Evolutionary conservation across 148 eudicot genomes (phyloP).

Genomic region (Amaranthus hypochondriacus): DNA sequence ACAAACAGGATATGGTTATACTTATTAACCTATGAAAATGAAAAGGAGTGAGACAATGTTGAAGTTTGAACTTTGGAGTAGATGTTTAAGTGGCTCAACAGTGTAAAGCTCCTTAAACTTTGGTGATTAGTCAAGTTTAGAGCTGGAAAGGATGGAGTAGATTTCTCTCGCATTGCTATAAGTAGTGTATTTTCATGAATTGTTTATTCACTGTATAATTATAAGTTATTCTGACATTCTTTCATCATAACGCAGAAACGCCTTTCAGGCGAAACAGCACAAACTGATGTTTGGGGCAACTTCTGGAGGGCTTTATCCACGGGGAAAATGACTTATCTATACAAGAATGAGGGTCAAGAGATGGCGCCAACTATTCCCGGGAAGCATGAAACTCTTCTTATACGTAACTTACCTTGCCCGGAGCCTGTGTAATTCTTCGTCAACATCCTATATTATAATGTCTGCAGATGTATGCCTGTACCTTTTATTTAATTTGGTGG

Average conservation of each 20-base stretch:
- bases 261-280: constrained; percentile 11
- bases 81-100: not conserved
- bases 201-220: not conserved
- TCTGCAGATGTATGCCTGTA: not conserved
- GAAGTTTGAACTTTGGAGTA: not conserved
- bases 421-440: constrained; percentile 16
- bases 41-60: no score
- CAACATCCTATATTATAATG: not conserved
- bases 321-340: constrained; percentile 29
- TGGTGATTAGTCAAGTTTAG: not conserved
- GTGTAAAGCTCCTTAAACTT: not conserved
- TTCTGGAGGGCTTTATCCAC: constrained; percentile 2
- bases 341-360: constrained; percentile 27
- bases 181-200: not conserved
- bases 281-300: not conserved
- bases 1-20: no score
- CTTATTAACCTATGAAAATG: no score
- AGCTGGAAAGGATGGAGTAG: not conserved
- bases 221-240: not conserved
- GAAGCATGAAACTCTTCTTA: constrained; percentile 23
- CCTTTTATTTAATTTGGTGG: not conserved
- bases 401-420: constrained; percentile 19
- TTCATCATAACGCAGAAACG: constrained; percentile 20
- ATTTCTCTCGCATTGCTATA: not conserved
- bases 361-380: constrained; percentile 33